Evolutionary conservation across 1,284 basidiomycete genomes (phyloP).

Genomic region (Moniliophthora roreri): DNA sequence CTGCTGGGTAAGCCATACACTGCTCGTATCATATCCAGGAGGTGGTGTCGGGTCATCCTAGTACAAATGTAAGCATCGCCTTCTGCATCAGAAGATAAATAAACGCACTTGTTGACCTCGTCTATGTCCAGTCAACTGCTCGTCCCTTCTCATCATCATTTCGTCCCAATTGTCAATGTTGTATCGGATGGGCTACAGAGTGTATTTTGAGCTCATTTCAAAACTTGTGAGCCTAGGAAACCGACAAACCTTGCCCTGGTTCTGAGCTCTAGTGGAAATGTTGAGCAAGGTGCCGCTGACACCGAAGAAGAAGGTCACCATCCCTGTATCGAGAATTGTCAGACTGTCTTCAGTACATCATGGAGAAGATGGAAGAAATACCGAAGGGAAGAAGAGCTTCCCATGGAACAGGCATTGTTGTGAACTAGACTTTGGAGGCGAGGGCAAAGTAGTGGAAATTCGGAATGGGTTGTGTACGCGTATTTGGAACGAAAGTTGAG

Average conservation of each 20-base stretch:
- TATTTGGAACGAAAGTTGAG: too few relatives aligned
- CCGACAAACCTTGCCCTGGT: constrained; percentile 81
- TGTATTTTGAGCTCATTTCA: background rate
- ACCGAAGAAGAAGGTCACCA: constrained; percentile 87
- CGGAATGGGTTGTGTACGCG: too few relatives aligned
- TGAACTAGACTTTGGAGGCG: too few relatives aligned
- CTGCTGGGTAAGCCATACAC: constrained; percentile 72
- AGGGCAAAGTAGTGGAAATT: too few relatives aligned
- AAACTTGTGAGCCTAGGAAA: background rate
- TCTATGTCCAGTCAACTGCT: constrained; percentile 82
- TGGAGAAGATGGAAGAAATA: constrained; percentile 29
- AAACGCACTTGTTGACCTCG: constrained; percentile 81
- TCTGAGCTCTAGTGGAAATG: constrained; percentile 74
- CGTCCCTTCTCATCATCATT: constrained; percentile 94
- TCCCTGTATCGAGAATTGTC: constrained; percentile 46
- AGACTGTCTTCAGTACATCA: constrained; percentile 1
- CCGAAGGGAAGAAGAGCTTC: constrained; percentile 94
- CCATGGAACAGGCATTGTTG: constrained; percentile 87
- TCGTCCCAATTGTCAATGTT: constrained; percentile 87
- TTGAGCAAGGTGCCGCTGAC: constrained; percentile 85
- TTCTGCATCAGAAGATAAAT: background rate
- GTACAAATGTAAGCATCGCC: constrained; percentile 7
- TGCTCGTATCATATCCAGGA: constrained; percentile 74
- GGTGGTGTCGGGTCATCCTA: constrained; percentile 77
- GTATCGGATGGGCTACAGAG: constrained; percentile 75